phyloP scores from a whole-genome alignment of 2,329 filamentous ascomycete genomes.

The Stachybotrys chlorohalonatus region DNA sequence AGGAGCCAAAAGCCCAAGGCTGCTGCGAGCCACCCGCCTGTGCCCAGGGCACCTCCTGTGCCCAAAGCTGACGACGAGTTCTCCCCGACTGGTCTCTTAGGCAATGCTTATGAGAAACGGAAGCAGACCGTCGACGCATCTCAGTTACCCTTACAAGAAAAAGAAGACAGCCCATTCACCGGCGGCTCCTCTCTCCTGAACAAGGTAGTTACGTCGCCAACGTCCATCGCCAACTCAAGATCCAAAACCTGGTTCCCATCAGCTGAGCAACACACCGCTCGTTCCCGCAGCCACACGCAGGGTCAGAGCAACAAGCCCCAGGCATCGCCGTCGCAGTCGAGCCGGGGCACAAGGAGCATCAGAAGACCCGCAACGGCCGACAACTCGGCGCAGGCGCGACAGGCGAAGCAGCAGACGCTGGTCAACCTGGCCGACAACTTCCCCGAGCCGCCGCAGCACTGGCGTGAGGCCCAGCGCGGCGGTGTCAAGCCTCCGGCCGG shows the following conservation, averaged over 20 bases:
- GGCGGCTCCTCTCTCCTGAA: constrained; percentile 50
- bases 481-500: constrained; percentile 28
- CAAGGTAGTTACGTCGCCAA: constrained; percentile 14
- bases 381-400: constrained; percentile 7
- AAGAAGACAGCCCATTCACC: constrained; percentile 35
- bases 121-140: constrained; percentile 23
- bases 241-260: constrained; percentile 26
- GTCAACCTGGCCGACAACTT: constrained; percentile 56
- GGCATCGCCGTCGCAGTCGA: constrained; percentile 6
- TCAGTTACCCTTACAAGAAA: constrained; percentile 22
- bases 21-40: constrained; percentile 18
- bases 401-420: constrained; percentile 46
- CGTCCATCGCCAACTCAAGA: constrained; percentile 11
- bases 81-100: constrained; percentile 41
- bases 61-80: constrained; percentile 31
- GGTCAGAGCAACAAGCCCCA: neutral
- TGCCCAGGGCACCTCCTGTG: constrained; percentile 4
- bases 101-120: constrained; percentile 37
- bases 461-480: constrained; percentile 42
- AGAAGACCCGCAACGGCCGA: constrained; percentile 16
- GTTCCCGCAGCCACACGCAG: constrained; percentile 12
- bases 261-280: constrained; percentile 26
- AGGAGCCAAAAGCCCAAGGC: constrained; percentile 8
- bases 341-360: constrained; percentile 6
- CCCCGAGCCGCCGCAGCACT: constrained; percentile 50